Percentiles rank a stretch among this genome's conserved stretches.
These are phyloP conservation scores for Arctostaphylos glauca DNA, from an alignment of 148 eudicot species.

Conservation along the genomic window DNA sequence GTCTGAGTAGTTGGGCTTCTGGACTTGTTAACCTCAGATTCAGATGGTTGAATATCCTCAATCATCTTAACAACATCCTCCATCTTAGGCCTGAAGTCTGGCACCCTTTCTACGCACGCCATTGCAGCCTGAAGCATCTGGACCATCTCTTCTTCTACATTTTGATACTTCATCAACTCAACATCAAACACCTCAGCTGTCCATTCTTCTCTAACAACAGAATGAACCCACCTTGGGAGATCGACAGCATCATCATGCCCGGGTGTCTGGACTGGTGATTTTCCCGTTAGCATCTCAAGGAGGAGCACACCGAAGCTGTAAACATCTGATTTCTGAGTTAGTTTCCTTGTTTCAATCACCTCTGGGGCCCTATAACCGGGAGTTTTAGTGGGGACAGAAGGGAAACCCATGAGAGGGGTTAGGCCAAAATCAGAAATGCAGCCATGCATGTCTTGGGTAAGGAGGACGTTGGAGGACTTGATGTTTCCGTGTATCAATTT, in stretches of 20 bases:
- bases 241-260: slow-evolving; percentile 80
- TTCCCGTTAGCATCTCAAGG: slow-evolving; percentile 86
- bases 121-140: slow-evolving; percentile 95
- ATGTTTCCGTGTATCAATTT: slow-evolving; percentile 80
- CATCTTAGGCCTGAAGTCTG: slow-evolving; percentile 79
- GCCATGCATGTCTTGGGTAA: slow-evolving; percentile 58
- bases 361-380: slow-evolving; percentile 92
- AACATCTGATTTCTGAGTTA: slow-evolving; percentile 74
- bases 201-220: slow-evolving; percentile 96
- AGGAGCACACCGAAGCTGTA: slow-evolving; percentile 92
- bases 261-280: slow-evolving; percentile 62
- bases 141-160: slow-evolving; percentile 90
- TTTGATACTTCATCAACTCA: slow-evolving; percentile 62
- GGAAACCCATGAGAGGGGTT: slow-evolving; percentile 59
- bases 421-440: slow-evolving; percentile 78
- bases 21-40: slow-evolving; percentile 52
- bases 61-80: slow-evolving; percentile 74
- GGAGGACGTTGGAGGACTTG: slow-evolving; percentile 82
- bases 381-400: slow-evolving; percentile 54
- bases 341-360: slow-evolving; percentile 51
- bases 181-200: slow-evolving; percentile 91
- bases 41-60: slow-evolving; percentile 58
- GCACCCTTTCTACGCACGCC: slow-evolving; percentile 78
- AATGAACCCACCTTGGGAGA: slow-evolving; percentile 90
- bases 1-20: slow-evolving; percentile 35